Base-by-base conservation (phyloP, 2,329 filamentous ascomycete genomes). In the Cladosporium sp. region DNA sequence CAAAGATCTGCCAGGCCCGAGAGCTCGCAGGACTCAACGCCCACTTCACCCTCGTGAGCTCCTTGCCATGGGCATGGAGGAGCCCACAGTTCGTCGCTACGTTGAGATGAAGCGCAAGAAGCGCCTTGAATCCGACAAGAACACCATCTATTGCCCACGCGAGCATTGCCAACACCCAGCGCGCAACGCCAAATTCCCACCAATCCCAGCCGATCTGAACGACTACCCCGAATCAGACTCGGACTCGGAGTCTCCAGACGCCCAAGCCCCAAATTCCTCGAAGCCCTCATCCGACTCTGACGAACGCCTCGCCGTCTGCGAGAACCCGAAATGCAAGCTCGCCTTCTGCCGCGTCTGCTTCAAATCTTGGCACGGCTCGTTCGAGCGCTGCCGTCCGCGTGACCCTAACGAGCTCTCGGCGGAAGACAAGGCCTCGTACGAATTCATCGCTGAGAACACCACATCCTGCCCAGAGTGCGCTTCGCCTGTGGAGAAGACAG, bases 121-220 rank as follows among this genome's bases (percentile, higher is more conserved):
- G 59, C 87, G 89, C 67, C 81, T 97, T 2, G 93, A 97, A 69
- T 85, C 89, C 0, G 91, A 97, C 70, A 95, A 91, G 64, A 86
- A 84, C 54, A 96, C 91, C 0, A 80, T 96, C 33, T 97, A 95
- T 68, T 98, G 93, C 64, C 93, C 93, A 0, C 82, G 93, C 8
- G 78, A 84, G 52, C 96, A 91, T 89, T 98, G 93, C 67, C 88
- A 93, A 68, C 91, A 89, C 5, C 88, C 91, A 2, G 91, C 91
- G 22, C 81, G 72, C 4, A 83, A 82, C 8, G 58, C 62, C 2
- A 76, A 73, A 56, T 76, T 76, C 48, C 73, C 74, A 4, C 73
- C 74, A 49, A 71, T 76, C 31, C 68, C 67, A 3, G 66, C 63
- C 9, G 69, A 77, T 52, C 63, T 76, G 3, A 57, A 61, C 11